These are phyloP conservation scores for Alliaria petiolata DNA, from an alignment of 345 rosid genomes.

Conservation along the genomic window DNA sequence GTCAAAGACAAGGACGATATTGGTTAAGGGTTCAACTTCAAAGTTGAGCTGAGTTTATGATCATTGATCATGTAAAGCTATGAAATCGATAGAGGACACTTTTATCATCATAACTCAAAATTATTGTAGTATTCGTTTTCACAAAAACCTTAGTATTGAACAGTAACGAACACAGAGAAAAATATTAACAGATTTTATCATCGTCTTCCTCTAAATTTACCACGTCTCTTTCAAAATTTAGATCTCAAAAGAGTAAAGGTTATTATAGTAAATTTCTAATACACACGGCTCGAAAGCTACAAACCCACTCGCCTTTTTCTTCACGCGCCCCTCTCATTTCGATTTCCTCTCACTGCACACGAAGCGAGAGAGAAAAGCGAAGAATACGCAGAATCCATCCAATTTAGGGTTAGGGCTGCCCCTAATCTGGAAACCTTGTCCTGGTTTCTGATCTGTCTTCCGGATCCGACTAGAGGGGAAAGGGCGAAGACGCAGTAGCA, in stretches of 20 bases:
- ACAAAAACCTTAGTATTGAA: too few relatives aligned
- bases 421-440: slow-evolving; percentile 42
- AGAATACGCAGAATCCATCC: slow-evolving; percentile 33
- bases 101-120: too few relatives aligned
- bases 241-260: slow-evolving; percentile 2
- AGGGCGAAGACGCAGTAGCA: slow-evolving; percentile 2
- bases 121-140: too few relatives aligned
- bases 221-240: not conserved
- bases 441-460: slow-evolving; percentile 24
- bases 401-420: slow-evolving; percentile 54
- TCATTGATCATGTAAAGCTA: too few relatives aligned
- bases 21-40: too few relatives aligned
- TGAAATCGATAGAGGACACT: too few relatives aligned
- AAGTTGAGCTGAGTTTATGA: too few relatives aligned
- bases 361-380: slow-evolving; percentile 24
- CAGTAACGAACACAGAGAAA: too few relatives aligned
- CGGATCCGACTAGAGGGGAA: slow-evolving; percentile 5
- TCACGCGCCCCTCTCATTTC: slow-evolving; percentile 38
- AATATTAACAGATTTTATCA: too few relatives aligned
- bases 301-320: slow-evolving; percentile 22
- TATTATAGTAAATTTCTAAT: not conserved
- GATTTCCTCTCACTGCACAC: slow-evolving; percentile 21
- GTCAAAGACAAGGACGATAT: too few relatives aligned
- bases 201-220: too few relatives aligned
- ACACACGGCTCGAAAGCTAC: slow-evolving; percentile 7